Conservation (phyloP, 73 alveolate genomes). For the Tetrahymena thermophila region DNA sequence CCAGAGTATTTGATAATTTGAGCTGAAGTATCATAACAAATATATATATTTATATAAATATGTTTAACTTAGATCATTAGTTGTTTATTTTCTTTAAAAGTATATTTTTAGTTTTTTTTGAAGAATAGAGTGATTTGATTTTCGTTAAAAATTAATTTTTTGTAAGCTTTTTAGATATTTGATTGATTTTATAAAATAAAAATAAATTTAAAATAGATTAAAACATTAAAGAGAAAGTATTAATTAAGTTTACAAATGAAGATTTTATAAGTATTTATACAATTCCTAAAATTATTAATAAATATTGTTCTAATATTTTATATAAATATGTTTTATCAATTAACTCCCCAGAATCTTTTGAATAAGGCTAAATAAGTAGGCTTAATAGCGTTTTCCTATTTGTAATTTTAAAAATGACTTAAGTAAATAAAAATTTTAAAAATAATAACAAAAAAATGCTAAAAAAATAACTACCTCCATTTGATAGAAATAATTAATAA, state of each 20-base stretch:
- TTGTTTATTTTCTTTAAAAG: too few relatives aligned
- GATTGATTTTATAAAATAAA: too few relatives aligned
- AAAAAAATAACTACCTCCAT: slow-evolving; percentile 9
- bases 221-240: not conserved
- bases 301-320: not conserved
- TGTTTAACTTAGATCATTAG: too few relatives aligned
- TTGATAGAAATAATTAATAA: slow-evolving; percentile 36
- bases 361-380: slow-evolving; percentile 22
- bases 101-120: not conserved
- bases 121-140: not conserved
- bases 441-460: not conserved
- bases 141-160: too few relatives aligned
- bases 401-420: not conserved
- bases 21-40: too few relatives aligned
- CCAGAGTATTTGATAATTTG: too few relatives aligned
- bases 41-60: too few relatives aligned
- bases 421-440: too few relatives aligned
- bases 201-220: too few relatives aligned
- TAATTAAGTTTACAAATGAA: not conserved
- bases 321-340: slow-evolving; percentile 7
- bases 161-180: too few relatives aligned
- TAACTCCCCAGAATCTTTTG: slow-evolving; percentile 39
- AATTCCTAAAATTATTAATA: not conserved
- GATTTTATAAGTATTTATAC: not conserved
- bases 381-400: slow-evolving; percentile 30